Evolutionary conservation across 805 yeast genomes (phyloP), one percentile per base, ranked within the genome.

Genomic region (Yueomyces sp.): DNA sequence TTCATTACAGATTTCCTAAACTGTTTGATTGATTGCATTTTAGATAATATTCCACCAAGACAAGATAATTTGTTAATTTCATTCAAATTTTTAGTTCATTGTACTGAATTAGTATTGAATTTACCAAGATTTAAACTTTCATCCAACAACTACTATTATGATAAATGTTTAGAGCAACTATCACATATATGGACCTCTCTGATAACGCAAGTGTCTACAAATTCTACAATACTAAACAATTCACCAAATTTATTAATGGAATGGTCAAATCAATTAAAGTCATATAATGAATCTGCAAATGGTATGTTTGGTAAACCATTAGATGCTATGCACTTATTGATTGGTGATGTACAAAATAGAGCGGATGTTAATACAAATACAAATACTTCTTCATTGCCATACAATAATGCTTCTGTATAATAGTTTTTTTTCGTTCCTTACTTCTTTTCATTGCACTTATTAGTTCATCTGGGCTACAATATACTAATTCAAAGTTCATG

Each of bases 71-170:
- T 57, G 32, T 50, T 51, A 40, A 59, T 52, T 37, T 55, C 63
- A 2, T 41, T 60, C 11, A 52, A 52, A 30, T 52, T 62, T 27
- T 44, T 62, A 41, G 61, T 57, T 44, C 39, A 44, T n/a, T 53
- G 59, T 26, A 55, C 64, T 2, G 57, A 51, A 36, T 47, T 59
- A 47, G 49, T 59, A n/a, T 40, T 49, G 26, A 52, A 47, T 34
- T 45, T 61, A 37, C 66, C 66, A 28, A 50, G 59, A 29, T 60
- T 62, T 43, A 50, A 52, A 33, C 47, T 60, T 27, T 57, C 60
- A 40, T 53, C 59, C 45, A 61, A 62, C 45, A 62, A 62, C 43
- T 62, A 62, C 46, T 62, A 60, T 45, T 60, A 59, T 42, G 62
- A 60, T 45, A 59, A 58, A 47, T 57, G 65, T 44, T 46, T 59